phyloP scores from a whole-genome alignment of 2,329 filamentous ascomycete species.

The Aspergillus fructus region DNA sequence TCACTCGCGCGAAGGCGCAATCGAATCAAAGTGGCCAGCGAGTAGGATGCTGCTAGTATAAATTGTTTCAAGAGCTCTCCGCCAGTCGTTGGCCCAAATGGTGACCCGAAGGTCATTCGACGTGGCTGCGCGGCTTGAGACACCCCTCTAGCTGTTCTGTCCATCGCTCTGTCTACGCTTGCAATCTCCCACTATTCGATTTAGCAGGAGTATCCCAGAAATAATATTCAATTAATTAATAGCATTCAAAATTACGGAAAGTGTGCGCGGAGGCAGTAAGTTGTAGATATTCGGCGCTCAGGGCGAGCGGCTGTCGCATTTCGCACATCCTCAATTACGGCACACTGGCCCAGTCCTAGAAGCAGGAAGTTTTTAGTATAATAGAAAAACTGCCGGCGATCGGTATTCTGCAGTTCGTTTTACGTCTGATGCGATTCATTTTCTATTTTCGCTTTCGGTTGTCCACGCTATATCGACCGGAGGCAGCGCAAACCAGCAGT shows the following conservation, averaged over 20 bases:
- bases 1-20: constrained; percentile 1
- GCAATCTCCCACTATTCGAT: neutral
- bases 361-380: neutral
- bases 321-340: constrained; percentile 8
- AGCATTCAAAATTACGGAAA: neutral
- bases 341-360: neutral
- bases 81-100: constrained; percentile 17
- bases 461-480: neutral
- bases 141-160: constrained; percentile 19
- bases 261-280: neutral
- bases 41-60: constrained; percentile 10
- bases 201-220: constrained; percentile 1
- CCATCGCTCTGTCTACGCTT: constrained; percentile 4
- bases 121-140: constrained; percentile 30
- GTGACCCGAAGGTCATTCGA: constrained; percentile 27
- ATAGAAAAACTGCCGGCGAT: constrained; percentile 4
- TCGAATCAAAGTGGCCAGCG: constrained; percentile 1
- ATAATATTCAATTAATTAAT: neutral
- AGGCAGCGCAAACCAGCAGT: constrained; percentile 14
- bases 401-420: neutral
- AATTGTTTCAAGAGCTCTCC: constrained; percentile 9
- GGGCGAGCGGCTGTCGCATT: constrained; percentile 10
- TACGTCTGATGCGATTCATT: neutral
- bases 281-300: constrained; percentile 4
- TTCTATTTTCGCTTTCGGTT: neutral